Evolutionary conservation across 495 filamentous ascomycete species (phyloP).

Genomic region (Aspergillus nidulans): DNA sequence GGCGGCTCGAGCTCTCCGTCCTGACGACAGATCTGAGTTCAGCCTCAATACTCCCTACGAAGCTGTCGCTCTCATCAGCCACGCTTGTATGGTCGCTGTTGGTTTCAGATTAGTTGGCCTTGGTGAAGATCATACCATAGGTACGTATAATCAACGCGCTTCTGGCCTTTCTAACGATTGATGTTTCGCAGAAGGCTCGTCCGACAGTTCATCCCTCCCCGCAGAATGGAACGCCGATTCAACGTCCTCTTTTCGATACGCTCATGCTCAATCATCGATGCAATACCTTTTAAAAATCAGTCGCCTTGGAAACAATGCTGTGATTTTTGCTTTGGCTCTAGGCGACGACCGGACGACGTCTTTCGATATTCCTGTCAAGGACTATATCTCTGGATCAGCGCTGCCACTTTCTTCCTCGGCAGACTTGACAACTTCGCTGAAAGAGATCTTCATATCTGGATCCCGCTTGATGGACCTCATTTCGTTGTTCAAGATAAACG

Average conservation of each 20-base stretch:
- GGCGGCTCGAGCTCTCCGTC: constrained; percentile 29
- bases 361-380: constrained; percentile 68
- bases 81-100: constrained; percentile 76
- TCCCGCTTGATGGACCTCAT: constrained; percentile 65
- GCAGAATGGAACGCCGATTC: constrained; percentile 71
- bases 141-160: constrained; percentile 31
- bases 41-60: constrained; percentile 76
- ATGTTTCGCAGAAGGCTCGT: constrained; percentile 38
- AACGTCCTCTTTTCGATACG: constrained; percentile 77
- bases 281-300: constrained; percentile 77
- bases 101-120: constrained; percentile 82
- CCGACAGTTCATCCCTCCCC: constrained; percentile 58
- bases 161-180: neutral
- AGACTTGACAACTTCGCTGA: constrained; percentile 45
- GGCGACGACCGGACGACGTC: constrained; percentile 76
- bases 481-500: constrained; percentile 62
- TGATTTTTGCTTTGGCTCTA: constrained; percentile 72
- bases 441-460: constrained; percentile 67
- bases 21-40: constrained; percentile 23
- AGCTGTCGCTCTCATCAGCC: constrained; percentile 76
- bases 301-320: constrained; percentile 76
- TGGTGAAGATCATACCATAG: constrained; percentile 68
- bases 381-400: constrained; percentile 66
- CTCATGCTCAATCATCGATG: constrained; percentile 83
- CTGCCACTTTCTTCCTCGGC: constrained; percentile 47